phyloP scores from a whole-genome alignment of 441 rosid species.

The Daphne laureola region DNA sequence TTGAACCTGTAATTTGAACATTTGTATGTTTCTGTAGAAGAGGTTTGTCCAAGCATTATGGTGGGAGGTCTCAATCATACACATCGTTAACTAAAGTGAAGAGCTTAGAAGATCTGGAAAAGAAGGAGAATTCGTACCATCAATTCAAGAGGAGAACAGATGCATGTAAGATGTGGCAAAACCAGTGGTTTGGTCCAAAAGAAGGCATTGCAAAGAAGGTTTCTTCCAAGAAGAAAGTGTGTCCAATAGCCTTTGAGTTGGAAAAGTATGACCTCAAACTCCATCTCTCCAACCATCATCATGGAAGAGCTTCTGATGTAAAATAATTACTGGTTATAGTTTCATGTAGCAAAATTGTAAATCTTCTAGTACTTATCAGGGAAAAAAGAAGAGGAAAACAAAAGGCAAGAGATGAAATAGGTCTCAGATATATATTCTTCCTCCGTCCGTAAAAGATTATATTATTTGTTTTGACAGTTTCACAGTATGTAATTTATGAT shows the following conservation, averaged over 20 bases:
- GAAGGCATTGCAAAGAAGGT: constrained; percentile 36
- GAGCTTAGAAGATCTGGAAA: constrained; percentile 37
- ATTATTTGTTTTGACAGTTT: no score
- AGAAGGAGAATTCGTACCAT: constrained; percentile 30
- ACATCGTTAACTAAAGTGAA: constrained; percentile 29
- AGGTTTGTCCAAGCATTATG: constrained; percentile 38
- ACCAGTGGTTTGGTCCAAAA: constrained; percentile 25
- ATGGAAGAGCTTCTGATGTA: no score
- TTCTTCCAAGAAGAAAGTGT: constrained; percentile 12
- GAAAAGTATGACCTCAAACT: no score
- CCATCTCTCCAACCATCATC: no score
- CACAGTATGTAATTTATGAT: no score
- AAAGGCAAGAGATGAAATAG: no score
- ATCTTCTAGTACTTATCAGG: no score
- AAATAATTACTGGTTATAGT: no score
- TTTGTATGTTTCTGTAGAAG: constrained; percentile 23
- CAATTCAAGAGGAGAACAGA: constrained; percentile 30
- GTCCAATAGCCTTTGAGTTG: constrained; percentile 7
- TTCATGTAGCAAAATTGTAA: no score
- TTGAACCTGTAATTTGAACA: not conserved
- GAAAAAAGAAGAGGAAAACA: no score
- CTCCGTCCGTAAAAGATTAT: no score
- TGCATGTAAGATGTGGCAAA: constrained; percentile 29
- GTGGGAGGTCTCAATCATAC: constrained; percentile 42
- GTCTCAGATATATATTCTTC: no score